Base-by-base conservation (phyloP, 176 grass and related monocot genomes). In the Avena atlantica region DNA sequence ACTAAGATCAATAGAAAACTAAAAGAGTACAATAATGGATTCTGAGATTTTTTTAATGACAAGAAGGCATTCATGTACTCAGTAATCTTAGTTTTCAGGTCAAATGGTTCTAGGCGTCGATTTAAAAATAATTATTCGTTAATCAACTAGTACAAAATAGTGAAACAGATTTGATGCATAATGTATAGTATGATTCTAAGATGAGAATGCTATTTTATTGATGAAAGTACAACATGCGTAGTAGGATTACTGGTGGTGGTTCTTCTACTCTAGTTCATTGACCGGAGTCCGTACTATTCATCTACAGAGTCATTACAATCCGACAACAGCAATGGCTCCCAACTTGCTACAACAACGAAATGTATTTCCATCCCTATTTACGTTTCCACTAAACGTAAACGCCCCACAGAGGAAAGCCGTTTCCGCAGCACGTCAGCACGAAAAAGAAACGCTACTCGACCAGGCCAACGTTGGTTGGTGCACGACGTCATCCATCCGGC, bases 371-470 rank as follows among this genome's bases (percentile, higher is more conserved):
- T 20, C 24, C 14, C 27, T 10, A 24, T 75, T 24, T 90, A 68
- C 80, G 87, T 74, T 58, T 81, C 77, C 70, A 81, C 44, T 59
- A 19, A 88, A 14, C 48, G 74, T 84, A 88, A 84, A 84, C 62
- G 8, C 36, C 62, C 23, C 60, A 21, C 3, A 2, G 19, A 6
- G 15, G 31, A 34, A 76, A 29, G 24, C 13, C 29, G 70, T 84
- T 64, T 81, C 52, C 78, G 27, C 48, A 37, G 6, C 77, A 24
- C 12, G 23, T 23, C 52, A 62, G 53, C 40, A 42, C 1, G 40
- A 42, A 42, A 42, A 42, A 6, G 40, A 42, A 42, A 42, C 31
- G 31, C 31, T 34, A 34, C 31, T 34, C 31, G 31, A 34, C 31
- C 31, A 34, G 31, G 31, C 31, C 74, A 24, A 55, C 55, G 59